A percentile compares a stretch with the other conserved stretches of the same genome.
Conservation (phyloP, 306 rosid genomes). For the Trifolium repens region DNA sequence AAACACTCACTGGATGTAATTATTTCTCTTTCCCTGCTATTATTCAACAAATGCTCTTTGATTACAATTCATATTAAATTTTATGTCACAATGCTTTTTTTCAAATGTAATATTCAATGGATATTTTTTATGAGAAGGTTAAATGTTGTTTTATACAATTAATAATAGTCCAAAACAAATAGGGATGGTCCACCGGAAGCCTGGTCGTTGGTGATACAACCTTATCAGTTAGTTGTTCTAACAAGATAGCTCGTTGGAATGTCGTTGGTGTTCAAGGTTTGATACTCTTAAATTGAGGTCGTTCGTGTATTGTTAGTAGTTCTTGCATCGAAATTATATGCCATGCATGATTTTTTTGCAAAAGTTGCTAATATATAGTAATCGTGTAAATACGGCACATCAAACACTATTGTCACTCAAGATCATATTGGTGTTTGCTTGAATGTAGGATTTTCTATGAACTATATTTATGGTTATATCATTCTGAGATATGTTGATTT, state of each 20-base stretch:
- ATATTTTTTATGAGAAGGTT: slow-evolving; percentile 7
- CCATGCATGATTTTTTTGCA: neutral
- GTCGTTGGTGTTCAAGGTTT: slow-evolving; percentile 56
- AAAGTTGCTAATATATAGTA: slow-evolving; percentile 18
- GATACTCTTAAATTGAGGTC: slow-evolving; percentile 21
- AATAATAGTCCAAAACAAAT: slow-evolving; percentile 17
- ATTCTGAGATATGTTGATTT: too few relatives aligned
- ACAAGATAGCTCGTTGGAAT: slow-evolving; percentile 76
- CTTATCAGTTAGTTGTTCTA: slow-evolving; percentile 93
- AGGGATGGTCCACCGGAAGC: too few relatives aligned
- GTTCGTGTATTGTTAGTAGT: neutral
- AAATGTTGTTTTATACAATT: slow-evolving; percentile 47
- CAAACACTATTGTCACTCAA: neutral
- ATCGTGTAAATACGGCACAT: neutral
- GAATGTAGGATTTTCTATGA: too few relatives aligned
- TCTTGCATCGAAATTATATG: neutral
- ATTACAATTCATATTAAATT: slow-evolving; percentile 12
- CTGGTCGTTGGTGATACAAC: slow-evolving; percentile 33
- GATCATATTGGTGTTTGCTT: neutral
- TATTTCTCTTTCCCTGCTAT: slow-evolving; percentile 16
- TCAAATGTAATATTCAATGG: slow-evolving; percentile 4
- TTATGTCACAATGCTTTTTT: neutral
- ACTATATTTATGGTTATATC: too few relatives aligned
- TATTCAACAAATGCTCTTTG: neutral
- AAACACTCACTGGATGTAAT: neutral